Percentiles rank a stretch among this genome's conserved stretches.
phyloP scores from a whole-genome alignment of 306 rosid species.

The Lathyrus aphaca region DNA sequence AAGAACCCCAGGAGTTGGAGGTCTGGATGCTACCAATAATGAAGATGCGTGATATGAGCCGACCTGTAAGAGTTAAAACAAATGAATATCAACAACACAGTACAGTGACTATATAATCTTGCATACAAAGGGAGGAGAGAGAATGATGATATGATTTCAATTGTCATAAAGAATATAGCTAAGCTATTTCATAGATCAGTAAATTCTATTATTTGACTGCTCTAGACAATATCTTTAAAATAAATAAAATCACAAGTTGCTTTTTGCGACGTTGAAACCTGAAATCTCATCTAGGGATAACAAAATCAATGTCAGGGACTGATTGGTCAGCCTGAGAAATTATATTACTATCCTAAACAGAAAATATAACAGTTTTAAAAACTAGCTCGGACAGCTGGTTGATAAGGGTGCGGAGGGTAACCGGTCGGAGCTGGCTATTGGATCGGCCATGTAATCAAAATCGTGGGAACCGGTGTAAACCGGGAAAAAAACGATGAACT shows the following conservation, averaged over 20 bases:
- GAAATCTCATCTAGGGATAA: slow-evolving; percentile 6
- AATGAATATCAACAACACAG: slow-evolving; percentile 40
- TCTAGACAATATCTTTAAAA: slow-evolving; percentile 4
- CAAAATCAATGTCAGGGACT: background rate
- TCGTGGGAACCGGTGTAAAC: too few species aligned
- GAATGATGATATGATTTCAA: background rate
- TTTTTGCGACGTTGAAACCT: background rate
- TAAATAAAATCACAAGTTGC: slow-evolving; percentile 11
- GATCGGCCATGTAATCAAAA: too few species aligned
- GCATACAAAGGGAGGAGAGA: slow-evolving; percentile 2
- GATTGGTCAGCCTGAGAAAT: background rate
- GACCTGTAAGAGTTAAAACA: slow-evolving; percentile 66
- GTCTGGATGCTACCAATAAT: slow-evolving; percentile 93
- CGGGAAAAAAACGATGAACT: background rate
- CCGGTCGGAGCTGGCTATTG: too few species aligned
- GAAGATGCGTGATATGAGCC: slow-evolving; percentile 98
- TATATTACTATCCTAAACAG: background rate
- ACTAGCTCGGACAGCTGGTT: too few species aligned
- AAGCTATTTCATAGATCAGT: slow-evolving; percentile 25
- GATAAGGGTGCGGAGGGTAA: too few species aligned
- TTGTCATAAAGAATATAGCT: slow-evolving; percentile 11
- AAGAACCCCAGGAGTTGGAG: slow-evolving; percentile 94
- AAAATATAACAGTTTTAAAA: background rate
- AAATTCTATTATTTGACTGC: slow-evolving; percentile 11
- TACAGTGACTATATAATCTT: slow-evolving; percentile 22